A percentile compares a stretch with the other conserved stretches of the same genome.
These are phyloP conservation scores for Azolla pinnata DNA, from an alignment of 75 land plant species.

Conservation along the genomic window DNA sequence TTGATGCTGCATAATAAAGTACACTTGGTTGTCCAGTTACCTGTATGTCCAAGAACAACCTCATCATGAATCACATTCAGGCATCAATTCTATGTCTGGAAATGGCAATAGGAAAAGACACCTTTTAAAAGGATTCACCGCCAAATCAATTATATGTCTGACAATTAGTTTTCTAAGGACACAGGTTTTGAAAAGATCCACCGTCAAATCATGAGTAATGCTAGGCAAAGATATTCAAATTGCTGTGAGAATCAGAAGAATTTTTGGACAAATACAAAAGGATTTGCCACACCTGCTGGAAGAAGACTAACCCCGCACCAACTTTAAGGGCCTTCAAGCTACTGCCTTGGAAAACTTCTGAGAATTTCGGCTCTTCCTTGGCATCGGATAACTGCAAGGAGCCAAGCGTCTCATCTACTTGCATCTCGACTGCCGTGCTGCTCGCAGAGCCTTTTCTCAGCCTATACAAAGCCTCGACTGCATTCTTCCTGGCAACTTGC, in stretches of 20 bases:
- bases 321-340: conserved; percentile 84
- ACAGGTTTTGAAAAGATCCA: too few species aligned
- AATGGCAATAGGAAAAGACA: too few species aligned
- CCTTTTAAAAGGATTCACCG: too few species aligned
- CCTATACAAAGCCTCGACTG: conserved; percentile 43
- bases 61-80: too few species aligned
- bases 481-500: conserved; percentile 50
- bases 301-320: conserved; percentile 87
- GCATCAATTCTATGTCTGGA: too few species aligned
- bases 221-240: too few species aligned
- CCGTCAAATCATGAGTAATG: too few species aligned
- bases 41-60: too few species aligned
- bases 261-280: not conserved
- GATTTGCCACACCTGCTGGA: conserved; percentile 60
- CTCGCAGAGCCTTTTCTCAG: conserved; percentile 49
- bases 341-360: conserved; percentile 75
- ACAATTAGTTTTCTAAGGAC: too few species aligned
- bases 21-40: conserved; percentile 99
- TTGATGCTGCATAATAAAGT: conserved; percentile 88
- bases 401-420: conserved; percentile 54
- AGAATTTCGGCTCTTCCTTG: conserved; percentile 44
- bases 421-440: conserved; percentile 37
- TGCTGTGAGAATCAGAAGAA: not conserved
- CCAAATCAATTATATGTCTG: too few species aligned
- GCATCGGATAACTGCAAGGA: conserved; percentile 43